Base-by-base conservation (phyloP, 352 stramenopile species). In the Pythium monospermum region DNA sequence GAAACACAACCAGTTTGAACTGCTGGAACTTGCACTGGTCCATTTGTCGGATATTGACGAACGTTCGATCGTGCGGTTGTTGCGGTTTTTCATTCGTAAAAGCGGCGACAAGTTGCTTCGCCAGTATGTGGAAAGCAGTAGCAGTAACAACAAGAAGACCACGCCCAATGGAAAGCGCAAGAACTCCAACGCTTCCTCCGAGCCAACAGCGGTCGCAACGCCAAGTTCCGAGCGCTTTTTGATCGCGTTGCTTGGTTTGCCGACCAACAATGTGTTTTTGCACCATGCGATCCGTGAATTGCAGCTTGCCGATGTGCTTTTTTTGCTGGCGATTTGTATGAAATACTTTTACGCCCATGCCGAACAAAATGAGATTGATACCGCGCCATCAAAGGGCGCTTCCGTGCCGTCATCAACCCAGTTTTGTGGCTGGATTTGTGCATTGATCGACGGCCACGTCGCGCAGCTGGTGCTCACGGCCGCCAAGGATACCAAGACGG, bases 41-140 rank as follows among this genome's bases (percentile, higher is more conserved):
- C 54, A 85, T 47, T 55, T 93, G 15, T 67, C 79, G 6, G 83
- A 93, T 53, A 76, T 93, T 47, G 79, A 93, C 53, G 83, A 93
- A 65, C 73, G 68, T 30, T 72, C 76, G 7, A 67, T 88, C 47
- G 76, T 91, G 35, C 77, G 69, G 16, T 49, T 93, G 40, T 52
- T 87, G 13, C 80, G 84, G 53, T 91, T 84, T 53, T 88, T 91
- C 60, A 72, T 93, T 57, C 69, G 71, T 47, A 78, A 83, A 53
- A 68, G 64, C 51, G 64, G 67, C 18, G 61, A 68, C 57, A 48
- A 61, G 25, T 30, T 44, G 27, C 68, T 85, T n/a, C 50, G 59
- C 1, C 15, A 56, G 41, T 85, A 73, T 32, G 51, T 59, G 8
- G 43, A 57, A n/a, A 76, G 65, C 37, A n/a, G n/a, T n/a, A n/a